These are phyloP conservation scores for Torulaspora indica DNA, from an alignment of 805 yeast species.

Conservation along the genomic window DNA sequence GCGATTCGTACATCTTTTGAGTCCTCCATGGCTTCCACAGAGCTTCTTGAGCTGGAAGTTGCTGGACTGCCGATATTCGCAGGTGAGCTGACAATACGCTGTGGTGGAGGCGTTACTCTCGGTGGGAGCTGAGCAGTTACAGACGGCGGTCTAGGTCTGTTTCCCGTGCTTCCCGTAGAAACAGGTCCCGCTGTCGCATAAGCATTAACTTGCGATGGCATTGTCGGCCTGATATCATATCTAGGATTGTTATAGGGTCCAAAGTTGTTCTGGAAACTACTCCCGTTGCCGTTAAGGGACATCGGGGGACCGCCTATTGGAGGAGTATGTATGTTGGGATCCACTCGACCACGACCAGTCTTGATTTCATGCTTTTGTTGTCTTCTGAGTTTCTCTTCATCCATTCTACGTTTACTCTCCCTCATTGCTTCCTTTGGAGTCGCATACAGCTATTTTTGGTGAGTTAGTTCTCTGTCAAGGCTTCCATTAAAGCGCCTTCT, in stretches of 20 bases:
- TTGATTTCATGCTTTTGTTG: constrained; percentile 23
- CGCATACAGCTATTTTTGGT: constrained; percentile 26
- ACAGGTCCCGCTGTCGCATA: constrained; percentile 1
- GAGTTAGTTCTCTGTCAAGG: constrained; percentile 7
- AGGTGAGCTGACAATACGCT: constrained; percentile 10
- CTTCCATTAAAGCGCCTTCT: not conserved
- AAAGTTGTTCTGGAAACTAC: not conserved
- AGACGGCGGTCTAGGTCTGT: constrained; percentile 13
- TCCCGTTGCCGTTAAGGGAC: not conserved
- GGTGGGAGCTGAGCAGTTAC: constrained; percentile 2
- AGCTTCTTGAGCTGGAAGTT: constrained; percentile 11
- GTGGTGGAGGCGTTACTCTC: constrained; percentile 14
- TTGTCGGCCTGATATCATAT: constrained; percentile 3
- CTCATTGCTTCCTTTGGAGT: constrained; percentile 38
- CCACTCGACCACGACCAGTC: constrained; percentile 14
- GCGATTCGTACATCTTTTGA: constrained; percentile 30
- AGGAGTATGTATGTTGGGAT: constrained; percentile 21
- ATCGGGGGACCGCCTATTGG: constrained; percentile 11
- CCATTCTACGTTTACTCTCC: constrained; percentile 26
- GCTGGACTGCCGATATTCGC: constrained; percentile 11
- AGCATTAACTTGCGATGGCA: constrained; percentile 4
- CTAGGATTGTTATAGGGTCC: constrained; percentile 8
- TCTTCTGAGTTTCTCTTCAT: constrained; percentile 27
- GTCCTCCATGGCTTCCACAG: constrained; percentile 16
- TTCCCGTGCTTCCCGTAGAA: constrained; percentile 8